Base-by-base conservation (phyloP, 805 yeast species). In the Candida easanensis region DNA sequence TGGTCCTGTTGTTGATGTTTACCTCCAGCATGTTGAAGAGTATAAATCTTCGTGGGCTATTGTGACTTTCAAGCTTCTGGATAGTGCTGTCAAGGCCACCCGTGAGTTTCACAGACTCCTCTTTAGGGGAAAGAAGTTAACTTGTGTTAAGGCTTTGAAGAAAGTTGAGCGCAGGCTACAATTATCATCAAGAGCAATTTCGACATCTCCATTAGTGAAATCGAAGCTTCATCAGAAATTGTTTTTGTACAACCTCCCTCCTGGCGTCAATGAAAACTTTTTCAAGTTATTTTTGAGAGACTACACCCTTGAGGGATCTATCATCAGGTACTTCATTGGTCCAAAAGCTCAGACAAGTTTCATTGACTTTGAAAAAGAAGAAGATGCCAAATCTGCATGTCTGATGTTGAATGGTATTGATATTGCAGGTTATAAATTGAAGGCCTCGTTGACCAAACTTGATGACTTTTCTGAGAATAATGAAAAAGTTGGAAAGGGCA, bases 1-100 rank as follows among this genome's bases (percentile, higher is more conserved):
- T 52, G 80, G 82, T 25, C 62, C 63, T 4, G 69, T 84, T 26
- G 76, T 71, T 18, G 68, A 76, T 1, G 66, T 77, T 11, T 77
- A 72, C 41, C 64, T 81, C 53, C 87, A 88, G 2, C 56, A 60
- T 14, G 58, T 62, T 15, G 61, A 60, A n/a, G 60, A 53, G 33
- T 58, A 49, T 35, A 56, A 52, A 14, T 54, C 60, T 1, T 52
- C 52, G 30, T 76, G 74, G 60, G 82, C 78, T 0, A 77, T 73
- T 45, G 64, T 81, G 23, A 74, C 73, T 18, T 80, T 72, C 54
- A 59, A 62, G 19, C 58, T 54, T 19, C 73, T 70, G 49, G 65
- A 65, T n/a, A 72, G 71, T 49, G 76, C 81, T 1, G 52, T 74
- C 20, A 58, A 56, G 16, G 76, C 80, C 7, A 66, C 74, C 16